Evolutionary conservation across 208 protist genomes (phyloP).

Genomic region (Leishmania lainsoni): DNA sequence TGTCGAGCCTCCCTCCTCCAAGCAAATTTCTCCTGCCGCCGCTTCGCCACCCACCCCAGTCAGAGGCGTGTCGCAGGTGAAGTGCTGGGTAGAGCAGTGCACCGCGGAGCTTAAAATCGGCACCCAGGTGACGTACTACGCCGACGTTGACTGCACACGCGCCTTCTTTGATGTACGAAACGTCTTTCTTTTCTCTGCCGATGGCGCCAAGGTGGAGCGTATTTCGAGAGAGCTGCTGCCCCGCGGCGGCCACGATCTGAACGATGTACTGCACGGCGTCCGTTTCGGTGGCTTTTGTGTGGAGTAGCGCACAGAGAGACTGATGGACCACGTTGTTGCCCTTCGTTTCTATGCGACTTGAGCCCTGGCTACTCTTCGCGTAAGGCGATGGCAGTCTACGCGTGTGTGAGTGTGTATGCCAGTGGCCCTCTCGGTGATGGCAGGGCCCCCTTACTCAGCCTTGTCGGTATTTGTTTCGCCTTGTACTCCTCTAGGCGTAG

Average conservation of each 20-base stretch:
- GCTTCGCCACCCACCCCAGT: constrained; percentile 10
- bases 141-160: constrained; percentile 22
- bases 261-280: constrained; percentile 37
- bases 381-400: not conserved
- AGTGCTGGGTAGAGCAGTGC: constrained; percentile 19
- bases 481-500: not conserved
- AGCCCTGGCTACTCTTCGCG: not conserved
- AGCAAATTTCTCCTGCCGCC: not conserved
- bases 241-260: constrained; percentile 18
- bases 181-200: constrained; percentile 36
- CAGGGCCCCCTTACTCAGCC: not conserved
- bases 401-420: not conserved
- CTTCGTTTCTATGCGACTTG: not conserved
- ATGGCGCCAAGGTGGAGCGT: constrained; percentile 33
- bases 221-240: constrained; percentile 50
- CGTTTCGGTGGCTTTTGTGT: constrained; percentile 38
- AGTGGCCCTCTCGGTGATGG: too few relatives aligned
- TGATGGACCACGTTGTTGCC: not conserved
- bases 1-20: constrained; percentile 21
- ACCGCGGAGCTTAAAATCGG: constrained; percentile 32
- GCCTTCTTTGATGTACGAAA: constrained; percentile 48
- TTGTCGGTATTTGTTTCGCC: not conserved
- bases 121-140: constrained; percentile 54
- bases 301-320: not conserved
- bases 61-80: constrained; percentile 32